Evolutionary conservation across 768 basidiomycete species (phyloP).

Genomic region (Coprinellus micaceus): DNA sequence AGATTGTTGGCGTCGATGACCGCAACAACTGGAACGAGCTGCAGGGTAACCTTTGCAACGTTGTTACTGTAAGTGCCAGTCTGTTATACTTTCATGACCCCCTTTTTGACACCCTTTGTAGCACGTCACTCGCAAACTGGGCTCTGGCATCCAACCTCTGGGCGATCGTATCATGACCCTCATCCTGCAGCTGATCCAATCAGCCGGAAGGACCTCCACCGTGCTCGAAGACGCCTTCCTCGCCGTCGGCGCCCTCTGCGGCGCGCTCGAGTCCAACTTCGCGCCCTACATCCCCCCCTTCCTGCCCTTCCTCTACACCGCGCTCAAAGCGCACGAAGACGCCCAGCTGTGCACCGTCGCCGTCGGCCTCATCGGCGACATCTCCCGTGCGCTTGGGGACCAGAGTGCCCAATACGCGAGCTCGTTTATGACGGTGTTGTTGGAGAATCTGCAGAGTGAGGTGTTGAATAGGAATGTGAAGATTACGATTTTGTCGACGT

Average conservation of each 20-base stretch:
- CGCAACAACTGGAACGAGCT: constrained; percentile 99
- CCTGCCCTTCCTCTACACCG: constrained; percentile 81
- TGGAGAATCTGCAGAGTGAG: constrained; percentile 88
- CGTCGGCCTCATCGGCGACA: constrained; percentile 92
- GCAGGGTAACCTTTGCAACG: constrained; percentile 91
- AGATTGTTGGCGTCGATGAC: constrained; percentile 93
- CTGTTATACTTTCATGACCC: neutral
- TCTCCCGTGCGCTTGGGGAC: constrained; percentile 91
- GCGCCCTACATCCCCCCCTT: constrained; percentile 82
- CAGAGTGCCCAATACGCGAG: constrained; percentile 78
- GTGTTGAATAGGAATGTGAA: constrained; percentile 92
- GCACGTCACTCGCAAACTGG: constrained; percentile 84
- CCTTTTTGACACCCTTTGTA: no score
- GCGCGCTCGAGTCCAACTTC: constrained; percentile 77
- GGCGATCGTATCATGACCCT: constrained; percentile 96
- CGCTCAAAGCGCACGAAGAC: constrained; percentile 90
- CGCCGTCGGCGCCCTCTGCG: constrained; percentile 82
- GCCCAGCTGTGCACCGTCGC: constrained; percentile 94
- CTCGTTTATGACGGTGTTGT: constrained; percentile 86
- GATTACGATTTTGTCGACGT: constrained; percentile 92
- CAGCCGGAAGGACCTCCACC: constrained; percentile 89
- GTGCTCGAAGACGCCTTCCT: constrained; percentile 96
- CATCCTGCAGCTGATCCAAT: constrained; percentile 76
- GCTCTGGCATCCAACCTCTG: constrained; percentile 76
- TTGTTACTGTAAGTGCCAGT: constrained; percentile 65